phyloP scores from a whole-genome alignment of 139 green algal species.

The Picochlorum sp. region DNA sequence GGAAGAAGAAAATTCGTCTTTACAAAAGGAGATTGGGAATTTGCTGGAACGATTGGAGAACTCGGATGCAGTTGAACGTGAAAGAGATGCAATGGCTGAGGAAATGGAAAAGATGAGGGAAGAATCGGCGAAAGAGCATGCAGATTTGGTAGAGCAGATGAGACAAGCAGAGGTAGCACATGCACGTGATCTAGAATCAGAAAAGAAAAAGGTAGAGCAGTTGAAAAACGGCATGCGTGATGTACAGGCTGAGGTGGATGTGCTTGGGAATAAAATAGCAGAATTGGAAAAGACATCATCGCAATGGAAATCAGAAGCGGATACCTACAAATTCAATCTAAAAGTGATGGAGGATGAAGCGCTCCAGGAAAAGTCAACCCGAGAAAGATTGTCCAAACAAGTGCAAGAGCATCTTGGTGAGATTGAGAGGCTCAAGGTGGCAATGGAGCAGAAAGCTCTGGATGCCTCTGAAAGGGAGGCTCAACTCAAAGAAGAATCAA shows the following conservation, averaged over 20 bases:
- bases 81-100: too few relatives aligned
- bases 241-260: conserved; percentile 4
- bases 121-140: not conserved
- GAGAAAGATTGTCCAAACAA: too few relatives aligned
- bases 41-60: not conserved
- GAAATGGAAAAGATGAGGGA: not conserved
- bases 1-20: not conserved
- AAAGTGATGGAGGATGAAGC: too few relatives aligned
- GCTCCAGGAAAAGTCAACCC: too few relatives aligned
- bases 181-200: too few relatives aligned
- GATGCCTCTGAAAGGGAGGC: conserved; percentile 9
- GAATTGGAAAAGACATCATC: too few relatives aligned
- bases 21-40: not conserved
- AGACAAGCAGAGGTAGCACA: not conserved
- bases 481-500: not conserved
- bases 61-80: not conserved
- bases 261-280: not conserved
- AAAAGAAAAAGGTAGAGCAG: not conserved
- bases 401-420: conserved; percentile 1
- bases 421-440: not conserved
- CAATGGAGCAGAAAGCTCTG: conserved; percentile 5
- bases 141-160: conserved; percentile 11
- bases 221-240: not conserved
- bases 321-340: too few relatives aligned
- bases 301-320: too few relatives aligned